Evolutionary conservation across 192 early-diverging fungal genomes (phyloP).

Genomic region (Coemansia sp.): DNA sequence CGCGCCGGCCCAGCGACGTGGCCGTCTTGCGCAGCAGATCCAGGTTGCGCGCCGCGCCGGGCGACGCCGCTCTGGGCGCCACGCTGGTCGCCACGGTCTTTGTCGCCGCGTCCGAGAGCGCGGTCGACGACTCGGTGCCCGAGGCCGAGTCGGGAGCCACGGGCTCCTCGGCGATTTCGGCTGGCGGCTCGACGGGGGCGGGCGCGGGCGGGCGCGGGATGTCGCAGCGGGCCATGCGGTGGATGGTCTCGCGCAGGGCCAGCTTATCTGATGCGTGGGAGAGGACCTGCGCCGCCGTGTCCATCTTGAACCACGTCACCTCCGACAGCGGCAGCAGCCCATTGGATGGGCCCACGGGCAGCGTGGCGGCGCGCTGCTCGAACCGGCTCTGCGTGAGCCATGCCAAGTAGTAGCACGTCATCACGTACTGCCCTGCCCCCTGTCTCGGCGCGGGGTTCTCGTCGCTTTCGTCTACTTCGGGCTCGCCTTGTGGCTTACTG

Average conservation of each 20-base stretch:
- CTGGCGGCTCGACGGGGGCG: neutral
- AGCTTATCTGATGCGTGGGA: slow-evolving; percentile 44
- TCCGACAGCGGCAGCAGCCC: slow-evolving; percentile 28
- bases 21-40: slow-evolving; percentile 44
- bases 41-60: slow-evolving; percentile 19
- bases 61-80: neutral
- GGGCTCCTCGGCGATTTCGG: neutral
- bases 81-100: slow-evolving; percentile 21
- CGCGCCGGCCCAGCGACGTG: slow-evolving; percentile 37
- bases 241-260: slow-evolving; percentile 42
- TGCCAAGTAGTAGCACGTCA: slow-evolving; percentile 49
- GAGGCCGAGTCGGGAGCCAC: neutral
- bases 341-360: slow-evolving; percentile 25
- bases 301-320: slow-evolving; percentile 53
- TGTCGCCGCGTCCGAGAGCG: slow-evolving; percentile 22
- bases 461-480: neutral
- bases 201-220: neutral
- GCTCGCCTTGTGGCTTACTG: neutral
- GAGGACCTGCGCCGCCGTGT: slow-evolving; percentile 48
- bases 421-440: slow-evolving; percentile 17
- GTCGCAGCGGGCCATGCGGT: slow-evolving; percentile 24
- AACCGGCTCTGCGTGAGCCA: slow-evolving; percentile 47
- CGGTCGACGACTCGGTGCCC: slow-evolving; percentile 5
- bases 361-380: slow-evolving; percentile 28
- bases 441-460: neutral